A percentile compares a stretch with the other conserved stretches of the same genome.
Evolutionary conservation across 208 protist species (phyloP).

Genomic region (Entamoeba invadens): DNA sequence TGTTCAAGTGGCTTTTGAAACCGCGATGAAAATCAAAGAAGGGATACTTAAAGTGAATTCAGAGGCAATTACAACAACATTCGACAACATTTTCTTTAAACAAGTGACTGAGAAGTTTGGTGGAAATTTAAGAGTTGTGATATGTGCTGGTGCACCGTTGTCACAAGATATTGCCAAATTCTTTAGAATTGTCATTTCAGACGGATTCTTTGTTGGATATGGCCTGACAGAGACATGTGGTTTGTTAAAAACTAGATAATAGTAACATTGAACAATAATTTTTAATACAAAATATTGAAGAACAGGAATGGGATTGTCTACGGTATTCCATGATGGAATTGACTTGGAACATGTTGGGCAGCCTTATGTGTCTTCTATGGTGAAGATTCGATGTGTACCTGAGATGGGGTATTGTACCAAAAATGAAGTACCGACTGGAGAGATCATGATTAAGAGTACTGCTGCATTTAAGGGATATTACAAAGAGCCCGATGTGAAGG

Average conservation of each 20-base stretch:
- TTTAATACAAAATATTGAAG: too few relatives aligned
- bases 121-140: slow-evolving; percentile 9
- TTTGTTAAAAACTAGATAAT: too few relatives aligned
- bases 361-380: neutral
- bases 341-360: neutral
- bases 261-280: too few relatives aligned
- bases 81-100: neutral
- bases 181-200: neutral
- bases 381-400: neutral
- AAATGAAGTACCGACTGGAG: neutral
- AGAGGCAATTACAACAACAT: neutral
- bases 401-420: neutral
- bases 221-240: slow-evolving; percentile 22
- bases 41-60: neutral
- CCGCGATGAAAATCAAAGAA: neutral
- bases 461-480: slow-evolving; percentile 17
- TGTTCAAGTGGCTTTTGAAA: neutral
- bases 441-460: neutral
- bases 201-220: neutral
- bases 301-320: neutral
- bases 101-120: slow-evolving; percentile 10
- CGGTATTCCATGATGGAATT: neutral
- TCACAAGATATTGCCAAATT: slow-evolving; percentile 6
- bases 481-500: slow-evolving; percentile 7
- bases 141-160: slow-evolving; percentile 6